Percentiles rank a stretch among this genome's conserved stretches.
These are phyloP conservation scores for Euphrasia confusa DNA, from an alignment of 257 asterid species.

Conservation along the genomic window DNA sequence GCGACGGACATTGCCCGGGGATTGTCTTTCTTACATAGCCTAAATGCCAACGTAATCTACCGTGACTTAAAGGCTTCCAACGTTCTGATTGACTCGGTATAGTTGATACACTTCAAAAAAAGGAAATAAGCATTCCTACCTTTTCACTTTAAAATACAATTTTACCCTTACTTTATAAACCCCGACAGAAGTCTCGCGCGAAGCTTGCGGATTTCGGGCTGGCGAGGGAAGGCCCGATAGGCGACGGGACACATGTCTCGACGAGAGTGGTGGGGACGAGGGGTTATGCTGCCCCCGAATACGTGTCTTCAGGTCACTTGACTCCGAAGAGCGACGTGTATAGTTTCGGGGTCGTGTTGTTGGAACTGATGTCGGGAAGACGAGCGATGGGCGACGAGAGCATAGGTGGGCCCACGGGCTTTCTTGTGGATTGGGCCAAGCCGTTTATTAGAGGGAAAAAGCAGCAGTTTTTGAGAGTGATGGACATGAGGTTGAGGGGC, in stretches of 20 bases:
- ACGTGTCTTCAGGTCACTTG: slow-evolving; percentile 53
- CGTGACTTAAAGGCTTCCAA: slow-evolving; percentile 71
- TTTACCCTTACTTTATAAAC: too few relatives aligned
- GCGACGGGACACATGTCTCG: slow-evolving; percentile 62
- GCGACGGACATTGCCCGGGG: slow-evolving; percentile 65
- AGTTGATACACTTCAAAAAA: too few relatives aligned
- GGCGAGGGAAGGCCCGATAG: slow-evolving; percentile 66
- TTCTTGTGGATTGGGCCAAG: slow-evolving; percentile 62
- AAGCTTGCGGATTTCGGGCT: slow-evolving; percentile 73
- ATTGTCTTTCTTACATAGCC: slow-evolving; percentile 49
- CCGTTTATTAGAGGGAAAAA: slow-evolving; percentile 39
- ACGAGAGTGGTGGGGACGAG: slow-evolving; percentile 59
- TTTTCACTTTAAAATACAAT: too few relatives aligned
- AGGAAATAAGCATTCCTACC: too few relatives aligned
- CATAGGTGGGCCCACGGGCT: slow-evolving; percentile 46
- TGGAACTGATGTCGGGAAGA: slow-evolving; percentile 35
- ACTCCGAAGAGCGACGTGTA: slow-evolving; percentile 39
- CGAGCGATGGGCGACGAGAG: slow-evolving; percentile 48
- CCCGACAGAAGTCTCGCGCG: slow-evolving; percentile 68
- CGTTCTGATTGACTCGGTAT: slow-evolving; percentile 60
- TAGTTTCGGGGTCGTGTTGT: slow-evolving; percentile 34
- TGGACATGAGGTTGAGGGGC: slow-evolving; percentile 67
- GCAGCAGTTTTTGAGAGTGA: slow-evolving; percentile 52
- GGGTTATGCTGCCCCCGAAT: slow-evolving; percentile 80
- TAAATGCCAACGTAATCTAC: slow-evolving; percentile 55